Percentiles rank a stretch among this genome's conserved stretches.
These are phyloP conservation scores for Scheffersomyces parashehatae DNA, from an alignment of 1,139 yeast species.

Conservation along the genomic window DNA sequence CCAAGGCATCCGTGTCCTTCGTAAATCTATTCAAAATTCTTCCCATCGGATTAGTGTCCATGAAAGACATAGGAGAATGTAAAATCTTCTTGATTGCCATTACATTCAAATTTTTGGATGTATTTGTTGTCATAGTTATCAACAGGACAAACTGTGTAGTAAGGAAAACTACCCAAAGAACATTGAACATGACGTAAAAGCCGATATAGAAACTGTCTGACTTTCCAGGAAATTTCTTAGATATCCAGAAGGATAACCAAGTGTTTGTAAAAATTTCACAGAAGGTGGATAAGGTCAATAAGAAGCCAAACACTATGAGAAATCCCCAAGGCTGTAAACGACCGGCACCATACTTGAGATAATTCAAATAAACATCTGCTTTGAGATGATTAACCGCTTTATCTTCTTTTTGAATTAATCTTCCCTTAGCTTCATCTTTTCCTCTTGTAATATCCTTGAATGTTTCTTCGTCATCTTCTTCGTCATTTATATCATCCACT, in stretches of 20 bases:
- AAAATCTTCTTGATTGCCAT: conserved; percentile 63
- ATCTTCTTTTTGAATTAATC: conserved; percentile 29
- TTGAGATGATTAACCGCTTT: conserved; percentile 28
- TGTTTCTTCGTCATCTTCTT: conserved; percentile 18
- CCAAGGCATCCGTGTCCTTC: conserved; percentile 17
- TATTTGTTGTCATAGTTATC: conserved; percentile 49
- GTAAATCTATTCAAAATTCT: conserved; percentile 17
- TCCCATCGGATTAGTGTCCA: conserved; percentile 19
- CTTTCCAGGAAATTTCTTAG: conserved; percentile 8
- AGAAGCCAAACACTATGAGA: conserved; percentile 6
- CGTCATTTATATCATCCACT: conserved; percentile 8
- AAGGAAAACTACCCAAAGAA: conserved; percentile 44
- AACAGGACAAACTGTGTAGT: conserved; percentile 50
- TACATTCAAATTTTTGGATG: conserved; percentile 34
- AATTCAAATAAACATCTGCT: conserved; percentile 26
- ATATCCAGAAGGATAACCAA: conserved; percentile 17
- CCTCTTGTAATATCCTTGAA: conserved; percentile 13
- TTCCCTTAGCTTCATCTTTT: conserved; percentile 19
- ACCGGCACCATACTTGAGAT: conserved; percentile 40
- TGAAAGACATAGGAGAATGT: conserved; percentile 35
- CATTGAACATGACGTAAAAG: conserved; percentile 31
- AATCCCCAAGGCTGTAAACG: conserved; percentile 7
- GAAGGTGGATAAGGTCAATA: conserved; percentile 6
- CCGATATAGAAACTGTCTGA: conserved; percentile 25
- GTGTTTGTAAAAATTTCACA: conserved; percentile 11